These are phyloP conservation scores for Solioccasus polychromus DNA, from an alignment of 768 basidiomycete species.

Conservation along the genomic window DNA sequence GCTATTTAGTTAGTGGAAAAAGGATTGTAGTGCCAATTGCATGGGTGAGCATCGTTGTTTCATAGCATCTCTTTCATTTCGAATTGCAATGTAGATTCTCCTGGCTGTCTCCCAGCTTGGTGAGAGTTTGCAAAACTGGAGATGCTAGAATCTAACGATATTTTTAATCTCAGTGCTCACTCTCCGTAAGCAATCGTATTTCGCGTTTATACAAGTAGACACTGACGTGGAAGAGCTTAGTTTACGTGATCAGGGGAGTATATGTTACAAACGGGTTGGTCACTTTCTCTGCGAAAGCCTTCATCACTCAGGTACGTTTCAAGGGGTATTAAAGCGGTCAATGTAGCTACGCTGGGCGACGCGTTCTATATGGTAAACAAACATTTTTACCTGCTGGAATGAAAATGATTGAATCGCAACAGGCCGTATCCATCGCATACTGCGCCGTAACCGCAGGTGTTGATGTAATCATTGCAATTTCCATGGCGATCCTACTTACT, in stretches of 20 bases:
- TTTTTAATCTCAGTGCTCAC: too few relatives aligned
- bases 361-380: background rate
- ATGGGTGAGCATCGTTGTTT: conserved; percentile 8
- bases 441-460: conserved; percentile 1
- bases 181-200: too few relatives aligned
- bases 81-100: background rate
- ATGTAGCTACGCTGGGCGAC: background rate
- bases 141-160: too few relatives aligned
- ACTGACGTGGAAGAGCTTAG: too few relatives aligned
- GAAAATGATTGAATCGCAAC: background rate
- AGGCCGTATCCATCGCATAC: background rate
- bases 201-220: too few relatives aligned
- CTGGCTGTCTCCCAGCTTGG: conserved; percentile 9
- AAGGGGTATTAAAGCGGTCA: background rate
- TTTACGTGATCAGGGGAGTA: too few relatives aligned
- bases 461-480: conserved; percentile 6
- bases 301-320: background rate
- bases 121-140: too few relatives aligned
- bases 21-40: conserved; percentile 1
- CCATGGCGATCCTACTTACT: conserved; percentile 3
- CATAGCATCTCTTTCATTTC: background rate
- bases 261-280: too few relatives aligned
- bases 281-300: too few relatives aligned
- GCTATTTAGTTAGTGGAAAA: conserved; percentile 3
- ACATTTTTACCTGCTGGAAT: background rate